phyloP scores from a whole-genome alignment of 352 stramenopile genomes.

The Bremia lactucae region DNA sequence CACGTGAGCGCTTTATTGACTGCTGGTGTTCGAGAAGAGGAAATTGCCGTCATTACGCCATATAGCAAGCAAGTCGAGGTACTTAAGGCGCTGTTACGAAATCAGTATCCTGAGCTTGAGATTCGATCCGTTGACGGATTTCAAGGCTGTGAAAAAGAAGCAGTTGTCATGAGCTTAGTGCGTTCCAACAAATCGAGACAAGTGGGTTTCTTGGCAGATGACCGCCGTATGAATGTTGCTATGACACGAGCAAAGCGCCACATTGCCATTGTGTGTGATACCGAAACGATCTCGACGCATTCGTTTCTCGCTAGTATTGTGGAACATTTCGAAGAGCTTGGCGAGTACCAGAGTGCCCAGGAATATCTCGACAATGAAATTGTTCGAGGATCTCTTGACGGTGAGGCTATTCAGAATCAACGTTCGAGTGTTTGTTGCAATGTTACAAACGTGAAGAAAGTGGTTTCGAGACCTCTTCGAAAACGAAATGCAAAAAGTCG shows the following conservation, averaged over 20 bases:
- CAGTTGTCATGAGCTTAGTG: slow-evolving; percentile 96
- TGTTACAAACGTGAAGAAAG: too few relatives aligned
- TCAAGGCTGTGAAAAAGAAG: slow-evolving; percentile 94
- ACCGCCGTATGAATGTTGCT: slow-evolving; percentile 96
- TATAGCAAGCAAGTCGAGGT: slow-evolving; percentile 97
- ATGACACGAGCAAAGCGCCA: slow-evolving; percentile 94
- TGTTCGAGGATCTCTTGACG: slow-evolving; percentile 24
- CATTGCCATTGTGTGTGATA: slow-evolving; percentile 91
- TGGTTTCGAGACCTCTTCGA: too few relatives aligned
- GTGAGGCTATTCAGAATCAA: too few relatives aligned
- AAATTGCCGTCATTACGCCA: slow-evolving; percentile 96
- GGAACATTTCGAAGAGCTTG: slow-evolving; percentile 88
- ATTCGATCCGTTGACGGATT: slow-evolving; percentile 96
- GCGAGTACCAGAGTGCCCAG: slow-evolving; percentile 84
- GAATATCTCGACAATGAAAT: slow-evolving; percentile 68
- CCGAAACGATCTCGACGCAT: slow-evolving; percentile 86
- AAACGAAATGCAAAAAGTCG: too few relatives aligned
- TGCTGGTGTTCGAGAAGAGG: slow-evolving; percentile 72
- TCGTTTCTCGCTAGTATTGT: slow-evolving; percentile 86
- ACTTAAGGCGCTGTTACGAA: slow-evolving; percentile 78
- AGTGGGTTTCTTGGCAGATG: slow-evolving; percentile 94
- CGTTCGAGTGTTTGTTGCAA: too few relatives aligned
- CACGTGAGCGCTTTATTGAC: slow-evolving; percentile 84
- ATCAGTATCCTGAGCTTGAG: slow-evolving; percentile 62
- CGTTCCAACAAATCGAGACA: slow-evolving; percentile 82